These are phyloP conservation scores for Phytophthora capsici DNA, from an alignment of 352 stramenopile genomes.

Conservation along the genomic window DNA sequence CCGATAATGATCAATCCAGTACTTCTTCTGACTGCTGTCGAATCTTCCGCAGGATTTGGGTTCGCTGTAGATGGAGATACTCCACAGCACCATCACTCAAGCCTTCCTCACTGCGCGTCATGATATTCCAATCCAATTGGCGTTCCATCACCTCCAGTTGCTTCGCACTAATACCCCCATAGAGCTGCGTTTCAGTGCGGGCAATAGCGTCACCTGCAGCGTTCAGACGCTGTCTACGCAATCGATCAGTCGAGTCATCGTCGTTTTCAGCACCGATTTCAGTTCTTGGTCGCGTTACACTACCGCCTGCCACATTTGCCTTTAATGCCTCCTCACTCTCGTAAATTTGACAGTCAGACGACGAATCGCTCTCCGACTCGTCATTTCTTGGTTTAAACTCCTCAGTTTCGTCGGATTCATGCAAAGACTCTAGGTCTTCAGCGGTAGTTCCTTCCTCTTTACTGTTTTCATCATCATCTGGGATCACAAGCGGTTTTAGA, in stretches of 20 bases:
- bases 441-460: not conserved
- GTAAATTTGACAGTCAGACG: not conserved
- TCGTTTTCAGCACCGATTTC: too few relatives aligned
- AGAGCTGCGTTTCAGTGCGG: not conserved
- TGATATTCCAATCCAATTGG: conserved; percentile 14
- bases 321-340: too few relatives aligned
- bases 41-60: conserved; percentile 7
- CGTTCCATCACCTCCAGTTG: conserved; percentile 14
- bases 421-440: not conserved
- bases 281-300: too few relatives aligned
- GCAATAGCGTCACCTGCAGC: not conserved
- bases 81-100: conserved; percentile 4
- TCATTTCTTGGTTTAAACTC: not conserved
- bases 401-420: not conserved
- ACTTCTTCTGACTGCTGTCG: not conserved
- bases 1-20: too few relatives aligned
- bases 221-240: not conserved
- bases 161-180: not conserved
- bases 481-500: not conserved
- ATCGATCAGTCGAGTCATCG: not conserved
- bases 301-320: not conserved
- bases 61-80: conserved; percentile 9
- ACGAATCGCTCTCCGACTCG: not conserved
- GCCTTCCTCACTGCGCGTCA: conserved; percentile 12
- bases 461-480: not conserved